Percentiles rank a stretch among this genome's conserved stretches.
Evolutionary conservation across 192 early-diverging fungal species (phyloP).

Genomic region (Umbelopsis sp.): DNA sequence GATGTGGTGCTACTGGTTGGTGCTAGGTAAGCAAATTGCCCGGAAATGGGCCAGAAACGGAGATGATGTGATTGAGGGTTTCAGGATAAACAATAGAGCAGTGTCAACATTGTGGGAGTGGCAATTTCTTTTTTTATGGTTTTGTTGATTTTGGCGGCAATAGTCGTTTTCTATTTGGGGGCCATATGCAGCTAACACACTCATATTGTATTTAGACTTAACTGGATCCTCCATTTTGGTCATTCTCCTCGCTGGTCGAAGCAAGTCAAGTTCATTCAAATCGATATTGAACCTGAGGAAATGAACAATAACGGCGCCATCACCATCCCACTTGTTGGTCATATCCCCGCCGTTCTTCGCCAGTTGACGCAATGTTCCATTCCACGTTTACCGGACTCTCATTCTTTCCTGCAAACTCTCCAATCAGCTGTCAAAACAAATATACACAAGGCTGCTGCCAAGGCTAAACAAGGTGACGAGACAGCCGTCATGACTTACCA

Average conservation of each 20-base stretch:
- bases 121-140: too few relatives aligned
- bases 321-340: constrained; percentile 60
- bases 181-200: neutral
- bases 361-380: constrained; percentile 44
- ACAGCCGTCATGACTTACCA: constrained; percentile 65
- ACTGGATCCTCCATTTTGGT: constrained; percentile 82
- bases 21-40: constrained; percentile 37
- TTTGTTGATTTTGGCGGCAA: too few relatives aligned
- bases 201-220: constrained; percentile 40
- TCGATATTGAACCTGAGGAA: constrained; percentile 71
- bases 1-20: constrained; percentile 73
- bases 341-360: constrained; percentile 55
- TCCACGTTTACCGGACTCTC: neutral
- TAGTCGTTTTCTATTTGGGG: too few relatives aligned
- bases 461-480: constrained; percentile 42
- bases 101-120: too few relatives aligned
- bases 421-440: constrained; percentile 47
- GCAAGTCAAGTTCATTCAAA: constrained; percentile 69
- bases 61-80: too few relatives aligned
- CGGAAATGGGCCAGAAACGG: too few relatives aligned
- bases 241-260: constrained; percentile 51
- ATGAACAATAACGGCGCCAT: constrained; percentile 56
- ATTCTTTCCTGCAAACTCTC: constrained; percentile 37
- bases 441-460: constrained; percentile 40
- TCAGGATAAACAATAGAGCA: too few relatives aligned